phyloP scores from a whole-genome alignment of 2,329 filamentous ascomycete genomes.

The Cercospora sesami region DNA sequence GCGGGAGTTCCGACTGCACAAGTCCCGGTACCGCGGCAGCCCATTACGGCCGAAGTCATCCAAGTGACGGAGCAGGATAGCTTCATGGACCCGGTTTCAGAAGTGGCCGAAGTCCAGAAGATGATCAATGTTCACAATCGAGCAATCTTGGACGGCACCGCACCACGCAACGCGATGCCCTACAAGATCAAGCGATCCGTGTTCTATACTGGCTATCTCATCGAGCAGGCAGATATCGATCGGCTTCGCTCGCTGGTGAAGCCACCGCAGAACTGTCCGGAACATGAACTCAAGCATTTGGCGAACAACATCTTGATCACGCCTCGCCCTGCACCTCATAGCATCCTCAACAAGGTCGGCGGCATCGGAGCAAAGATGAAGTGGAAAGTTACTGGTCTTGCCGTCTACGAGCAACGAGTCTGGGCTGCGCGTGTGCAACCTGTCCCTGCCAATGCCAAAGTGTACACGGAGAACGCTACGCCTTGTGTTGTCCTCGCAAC shows the following conservation, averaged over 20 bases:
- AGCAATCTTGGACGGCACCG: constrained; percentile 51
- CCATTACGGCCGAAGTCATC: constrained; percentile 76
- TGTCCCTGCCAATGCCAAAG: constrained; percentile 63
- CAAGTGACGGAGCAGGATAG: constrained; percentile 77
- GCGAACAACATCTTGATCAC: constrained; percentile 91
- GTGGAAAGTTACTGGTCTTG: constrained; percentile 80
- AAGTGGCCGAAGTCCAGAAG: constrained; percentile 81
- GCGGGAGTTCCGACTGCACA: constrained; percentile 25
- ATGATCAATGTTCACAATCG: constrained; percentile 87
- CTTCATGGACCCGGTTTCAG: constrained; percentile 72
- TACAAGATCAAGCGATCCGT: constrained; percentile 81
- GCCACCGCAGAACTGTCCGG: constrained; percentile 61
- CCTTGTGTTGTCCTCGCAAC: constrained; percentile 83
- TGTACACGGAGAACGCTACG: constrained; percentile 75
- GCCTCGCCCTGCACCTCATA: constrained; percentile 69
- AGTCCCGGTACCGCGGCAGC: constrained; percentile 54
- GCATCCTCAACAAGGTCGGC: constrained; percentile 78
- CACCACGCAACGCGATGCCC: constrained; percentile 48
- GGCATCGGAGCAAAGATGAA: constrained; percentile 79
- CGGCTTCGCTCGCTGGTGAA: constrained; percentile 69
- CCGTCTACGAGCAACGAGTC: constrained; percentile 72
- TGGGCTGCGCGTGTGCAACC: constrained; percentile 85
- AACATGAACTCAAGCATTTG: constrained; percentile 74
- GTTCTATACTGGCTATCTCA: constrained; percentile 89
- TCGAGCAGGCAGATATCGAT: constrained; percentile 69